Base-by-base conservation (phyloP, 495 filamentous ascomycete genomes). In the Tuber umbilicatum region DNA sequence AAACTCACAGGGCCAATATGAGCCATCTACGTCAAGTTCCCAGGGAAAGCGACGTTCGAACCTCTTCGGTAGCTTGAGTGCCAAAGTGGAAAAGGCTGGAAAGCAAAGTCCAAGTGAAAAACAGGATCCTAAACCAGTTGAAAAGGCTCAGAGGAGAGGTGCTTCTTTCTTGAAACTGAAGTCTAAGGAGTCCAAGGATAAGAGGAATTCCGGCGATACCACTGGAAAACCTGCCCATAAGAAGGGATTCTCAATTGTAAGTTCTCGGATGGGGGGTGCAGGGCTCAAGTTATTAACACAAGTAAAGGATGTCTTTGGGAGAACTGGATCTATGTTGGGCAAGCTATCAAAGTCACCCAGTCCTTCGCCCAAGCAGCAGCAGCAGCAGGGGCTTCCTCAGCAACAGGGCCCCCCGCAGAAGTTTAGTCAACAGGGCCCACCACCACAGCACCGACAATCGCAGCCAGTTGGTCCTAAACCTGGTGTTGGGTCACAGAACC, bases 221-320 rank as follows among this genome's bases (percentile, higher is more conserved):
- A 5, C 40, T 69, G 76, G 70, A 50, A 78, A 78, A 50, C 42
- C 72, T 71, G 67, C 60, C 45, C 77, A 79, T 43, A 79, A 79
- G 60, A 79, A 79, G 31, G 77, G 72, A 12, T 79, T 79, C 45
- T 79, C 77, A 70, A 79, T 79, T 23, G 77, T 79, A 47, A 35
- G 77, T 69, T 50, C 35, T 45, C 31, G 14, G 55, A 19, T 35
- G 55, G 12, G 31, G 27, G 31, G 27, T 4, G 55, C 27, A 35
- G 31, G 27, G 55, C 27, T 1, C 38, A 35, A 27, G 1, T 47
- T 72, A 43, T 45, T 78, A 31, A 68, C 31, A 23, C 10, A 70
- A 40, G 10, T 70, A 27, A 37, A 79, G 77, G 77, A 79, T 67
- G 77, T 79, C 21, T 79, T 79, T 75, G 77, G 76, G 50, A 79